Conservation (phyloP, 2,329 filamentous ascomycete species). For the Penicillium griseofulvum region DNA sequence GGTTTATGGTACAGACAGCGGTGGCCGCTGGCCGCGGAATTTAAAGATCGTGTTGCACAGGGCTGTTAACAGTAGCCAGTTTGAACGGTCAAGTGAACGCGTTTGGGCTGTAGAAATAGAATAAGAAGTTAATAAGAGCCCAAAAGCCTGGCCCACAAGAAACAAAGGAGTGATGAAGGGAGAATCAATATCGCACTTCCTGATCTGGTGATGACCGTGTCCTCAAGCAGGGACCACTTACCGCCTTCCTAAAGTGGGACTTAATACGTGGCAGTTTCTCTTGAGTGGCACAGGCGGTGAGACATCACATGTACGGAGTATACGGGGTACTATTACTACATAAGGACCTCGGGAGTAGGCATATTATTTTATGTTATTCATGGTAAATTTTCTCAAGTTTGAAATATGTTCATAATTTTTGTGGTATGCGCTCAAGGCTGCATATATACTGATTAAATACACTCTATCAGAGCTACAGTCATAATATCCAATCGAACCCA, state of each 20-base stretch:
- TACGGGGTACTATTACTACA: too few species aligned
- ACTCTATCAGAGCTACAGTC: slow-evolving; percentile 1
- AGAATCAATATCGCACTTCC: slow-evolving; percentile 27
- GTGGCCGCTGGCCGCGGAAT: slow-evolving; percentile 31
- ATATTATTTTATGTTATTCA: background rate
- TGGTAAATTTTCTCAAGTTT: background rate
- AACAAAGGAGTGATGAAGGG: slow-evolving; percentile 26
- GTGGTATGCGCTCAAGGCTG: slow-evolving; percentile 9
- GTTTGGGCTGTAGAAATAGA: background rate
- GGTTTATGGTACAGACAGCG: slow-evolving; percentile 32
- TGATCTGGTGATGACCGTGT: slow-evolving; percentile 41
- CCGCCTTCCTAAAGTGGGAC: slow-evolving; percentile 26
- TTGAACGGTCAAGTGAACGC: slow-evolving; percentile 4
- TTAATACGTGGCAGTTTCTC: slow-evolving; percentile 8
- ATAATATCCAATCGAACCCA: slow-evolving; percentile 15
- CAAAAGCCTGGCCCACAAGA: slow-evolving; percentile 15
- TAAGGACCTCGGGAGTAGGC: too few species aligned
- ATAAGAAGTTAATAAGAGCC: slow-evolving; percentile 3
- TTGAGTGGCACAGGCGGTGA: slow-evolving; percentile 19
- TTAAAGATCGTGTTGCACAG: slow-evolving; percentile 27
- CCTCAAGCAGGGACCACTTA: slow-evolving; percentile 29
- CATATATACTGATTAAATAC: slow-evolving; percentile 1
- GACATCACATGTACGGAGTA: background rate
- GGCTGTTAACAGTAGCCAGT: slow-evolving; percentile 13
- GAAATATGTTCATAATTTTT: background rate